Evolutionary conservation across 768 basidiomycete species (phyloP).

Genomic region (Phanerochaete carnosa): DNA sequence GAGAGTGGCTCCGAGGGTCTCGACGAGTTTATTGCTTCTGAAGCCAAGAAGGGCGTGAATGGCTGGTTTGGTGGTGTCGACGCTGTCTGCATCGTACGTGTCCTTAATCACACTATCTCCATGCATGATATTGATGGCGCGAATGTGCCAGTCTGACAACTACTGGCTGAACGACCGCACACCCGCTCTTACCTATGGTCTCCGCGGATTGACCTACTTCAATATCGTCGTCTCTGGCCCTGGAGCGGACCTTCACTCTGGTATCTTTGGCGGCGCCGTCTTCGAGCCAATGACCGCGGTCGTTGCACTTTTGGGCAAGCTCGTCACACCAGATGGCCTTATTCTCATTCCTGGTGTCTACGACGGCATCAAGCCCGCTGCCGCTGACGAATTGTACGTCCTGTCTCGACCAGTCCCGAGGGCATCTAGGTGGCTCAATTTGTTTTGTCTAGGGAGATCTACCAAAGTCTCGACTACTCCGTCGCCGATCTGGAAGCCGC

Average conservation of each 20-base stretch:
- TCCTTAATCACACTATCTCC: neutral
- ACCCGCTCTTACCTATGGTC: slow-evolving; percentile 79
- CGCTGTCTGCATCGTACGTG: slow-evolving; percentile 83
- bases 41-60: slow-evolving; percentile 57
- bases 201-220: slow-evolving; percentile 86
- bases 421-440: neutral
- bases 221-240: slow-evolving; percentile 79
- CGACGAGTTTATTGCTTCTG: slow-evolving; percentile 77
- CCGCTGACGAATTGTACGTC: slow-evolving; percentile 65
- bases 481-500: slow-evolving; percentile 68
- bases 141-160: slow-evolving; percentile 68
- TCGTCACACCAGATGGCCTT: slow-evolving; percentile 72
- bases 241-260: slow-evolving; percentile 83
- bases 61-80: slow-evolving; percentile 87
- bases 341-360: slow-evolving; percentile 90
- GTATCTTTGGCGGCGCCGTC: slow-evolving; percentile 75
- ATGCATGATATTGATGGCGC: neutral
- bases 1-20: slow-evolving; percentile 90
- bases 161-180: slow-evolving; percentile 88
- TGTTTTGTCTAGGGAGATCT: slow-evolving; percentile 49
- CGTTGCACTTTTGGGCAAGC: slow-evolving; percentile 74
- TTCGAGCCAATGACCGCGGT: slow-evolving; percentile 96
- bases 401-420: neutral
- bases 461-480: slow-evolving; percentile 70
- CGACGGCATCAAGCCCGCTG: slow-evolving; percentile 74